A percentile compares a stretch with the other conserved stretches of the same genome.
Evolutionary conservation across 2,329 filamentous ascomycete genomes (phyloP).

Genomic region (Didymella arachidicola): DNA sequence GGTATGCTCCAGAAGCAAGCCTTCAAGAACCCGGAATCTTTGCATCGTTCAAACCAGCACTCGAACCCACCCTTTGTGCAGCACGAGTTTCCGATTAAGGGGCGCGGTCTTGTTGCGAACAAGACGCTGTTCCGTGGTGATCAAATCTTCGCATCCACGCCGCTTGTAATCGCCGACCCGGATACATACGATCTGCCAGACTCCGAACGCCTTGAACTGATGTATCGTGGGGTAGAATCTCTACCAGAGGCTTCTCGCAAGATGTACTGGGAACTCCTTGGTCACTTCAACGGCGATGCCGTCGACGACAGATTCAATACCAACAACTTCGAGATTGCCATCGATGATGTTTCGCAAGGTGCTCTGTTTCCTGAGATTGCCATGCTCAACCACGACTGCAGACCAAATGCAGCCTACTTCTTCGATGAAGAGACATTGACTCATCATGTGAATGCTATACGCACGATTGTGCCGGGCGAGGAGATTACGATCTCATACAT

Average conservation of each 20-base stretch:
- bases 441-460: conserved; percentile 52
- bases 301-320: conserved; percentile 48
- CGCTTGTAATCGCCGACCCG: conserved; percentile 42
- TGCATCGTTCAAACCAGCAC: conserved; percentile 36
- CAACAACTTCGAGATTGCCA: conserved; percentile 45
- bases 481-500: conserved; percentile 57
- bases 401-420: conserved; percentile 53
- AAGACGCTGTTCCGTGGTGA: conserved; percentile 46
- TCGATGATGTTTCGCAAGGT: conserved; percentile 37
- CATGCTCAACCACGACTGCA: conserved; percentile 49
- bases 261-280: conserved; percentile 42
- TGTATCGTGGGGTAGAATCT: conserved; percentile 38
- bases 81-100: conserved; percentile 44
- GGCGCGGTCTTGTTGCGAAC: conserved; percentile 46
- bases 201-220: conserved; percentile 36
- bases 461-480: conserved; percentile 50
- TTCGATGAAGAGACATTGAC: conserved; percentile 50
- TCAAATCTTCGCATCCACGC: conserved; percentile 46
- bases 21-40: conserved; percentile 31
- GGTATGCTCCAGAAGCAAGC: conserved; percentile 41
- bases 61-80: conserved; percentile 39
- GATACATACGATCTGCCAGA: conserved; percentile 35
- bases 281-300: conserved; percentile 41
- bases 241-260: conserved; percentile 32
- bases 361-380: conserved; percentile 47